Conservation (phyloP, 2,329 filamentous ascomycete genomes). For the Nemania sp. region DNA sequence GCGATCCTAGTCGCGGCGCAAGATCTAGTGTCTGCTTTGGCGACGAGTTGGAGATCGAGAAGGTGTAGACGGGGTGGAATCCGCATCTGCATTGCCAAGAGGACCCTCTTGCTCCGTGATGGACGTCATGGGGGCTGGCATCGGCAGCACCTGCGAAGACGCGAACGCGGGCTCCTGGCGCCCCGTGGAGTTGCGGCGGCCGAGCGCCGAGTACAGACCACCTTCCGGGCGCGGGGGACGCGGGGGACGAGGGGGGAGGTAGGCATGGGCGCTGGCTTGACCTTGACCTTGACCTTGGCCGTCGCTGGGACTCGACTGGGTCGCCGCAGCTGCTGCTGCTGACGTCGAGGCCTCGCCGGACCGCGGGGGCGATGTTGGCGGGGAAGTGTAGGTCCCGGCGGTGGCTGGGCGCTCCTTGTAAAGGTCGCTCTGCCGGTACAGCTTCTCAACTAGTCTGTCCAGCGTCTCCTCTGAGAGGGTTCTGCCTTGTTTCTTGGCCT, state of each 20-base stretch:
- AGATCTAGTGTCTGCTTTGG: not conserved
- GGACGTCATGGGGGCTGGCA: not conserved
- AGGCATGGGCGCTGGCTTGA: too few relatives aligned
- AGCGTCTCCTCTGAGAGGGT: too few relatives aligned
- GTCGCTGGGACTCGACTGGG: not conserved
- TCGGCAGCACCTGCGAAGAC: slow-evolving; percentile 11
- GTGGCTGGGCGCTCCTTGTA: not conserved
- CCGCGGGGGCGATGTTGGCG: not conserved
- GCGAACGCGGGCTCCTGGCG: not conserved
- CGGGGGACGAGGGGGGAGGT: not conserved
- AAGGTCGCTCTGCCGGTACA: not conserved
- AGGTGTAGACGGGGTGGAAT: not conserved
- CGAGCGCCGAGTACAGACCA: not conserved
- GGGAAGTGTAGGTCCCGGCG: not conserved
- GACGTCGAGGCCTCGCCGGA: not conserved
- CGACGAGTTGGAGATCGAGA: not conserved
- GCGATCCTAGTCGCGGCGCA: not conserved
- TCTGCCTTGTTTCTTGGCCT: too few relatives aligned
- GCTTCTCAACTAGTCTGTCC: not conserved
- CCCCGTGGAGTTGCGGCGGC: not conserved
- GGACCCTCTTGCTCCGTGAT: slow-evolving; percentile 2
- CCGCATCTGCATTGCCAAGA: too few relatives aligned
- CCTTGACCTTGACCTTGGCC: too few relatives aligned
- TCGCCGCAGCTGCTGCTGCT: not conserved
- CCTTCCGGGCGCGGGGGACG: not conserved